Conservation (phyloP, 768 basidiomycete genomes). For the Trametes elegans region DNA sequence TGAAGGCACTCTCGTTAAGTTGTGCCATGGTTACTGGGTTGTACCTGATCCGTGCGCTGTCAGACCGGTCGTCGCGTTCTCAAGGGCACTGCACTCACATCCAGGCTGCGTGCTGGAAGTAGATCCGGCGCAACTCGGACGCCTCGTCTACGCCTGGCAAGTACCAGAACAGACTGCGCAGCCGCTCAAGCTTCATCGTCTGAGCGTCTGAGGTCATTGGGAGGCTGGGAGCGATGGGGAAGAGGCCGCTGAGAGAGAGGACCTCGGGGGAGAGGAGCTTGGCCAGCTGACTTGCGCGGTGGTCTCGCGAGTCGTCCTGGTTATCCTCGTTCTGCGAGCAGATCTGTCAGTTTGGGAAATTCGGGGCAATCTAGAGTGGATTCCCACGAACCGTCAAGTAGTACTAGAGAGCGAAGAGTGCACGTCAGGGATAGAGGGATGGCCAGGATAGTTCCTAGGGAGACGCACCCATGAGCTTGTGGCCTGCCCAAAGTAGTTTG, state of each 20-base stretch:
- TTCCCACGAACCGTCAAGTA: conserved; percentile 61
- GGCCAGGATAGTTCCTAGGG: conserved; percentile 3
- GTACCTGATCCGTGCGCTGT: conserved; percentile 45
- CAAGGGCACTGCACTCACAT: conserved; percentile 43
- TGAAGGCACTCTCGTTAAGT: conserved; percentile 51
- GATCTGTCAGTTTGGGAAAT: conserved; percentile 5
- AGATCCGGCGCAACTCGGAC: conserved; percentile 56
- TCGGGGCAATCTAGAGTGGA: not conserved
- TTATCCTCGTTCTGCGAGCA: conserved; percentile 54
- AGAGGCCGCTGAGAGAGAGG: conserved; percentile 58
- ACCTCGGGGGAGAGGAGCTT: conserved; percentile 61
- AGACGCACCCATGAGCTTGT: conserved; percentile 72
- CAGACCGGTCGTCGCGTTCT: not conserved
- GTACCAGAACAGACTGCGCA: conserved; percentile 66
- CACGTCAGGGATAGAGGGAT: conserved; percentile 5
- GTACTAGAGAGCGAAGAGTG: conserved; percentile 45
- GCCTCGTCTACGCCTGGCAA: conserved; percentile 63
- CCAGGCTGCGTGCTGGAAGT: conserved; percentile 67
- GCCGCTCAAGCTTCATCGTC: conserved; percentile 36
- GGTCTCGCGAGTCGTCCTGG: conserved; percentile 53
- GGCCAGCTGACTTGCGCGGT: conserved; percentile 48
- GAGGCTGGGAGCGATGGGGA: conserved; percentile 53
- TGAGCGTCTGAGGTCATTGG: conserved; percentile 35
- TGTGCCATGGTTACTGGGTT: conserved; percentile 58
- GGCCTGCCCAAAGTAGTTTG: conserved; percentile 74